These are phyloP conservation scores for Pseudocercospora pini-densiflorae DNA, from an alignment of 2,329 filamentous ascomycete genomes.

Conservation along the genomic window DNA sequence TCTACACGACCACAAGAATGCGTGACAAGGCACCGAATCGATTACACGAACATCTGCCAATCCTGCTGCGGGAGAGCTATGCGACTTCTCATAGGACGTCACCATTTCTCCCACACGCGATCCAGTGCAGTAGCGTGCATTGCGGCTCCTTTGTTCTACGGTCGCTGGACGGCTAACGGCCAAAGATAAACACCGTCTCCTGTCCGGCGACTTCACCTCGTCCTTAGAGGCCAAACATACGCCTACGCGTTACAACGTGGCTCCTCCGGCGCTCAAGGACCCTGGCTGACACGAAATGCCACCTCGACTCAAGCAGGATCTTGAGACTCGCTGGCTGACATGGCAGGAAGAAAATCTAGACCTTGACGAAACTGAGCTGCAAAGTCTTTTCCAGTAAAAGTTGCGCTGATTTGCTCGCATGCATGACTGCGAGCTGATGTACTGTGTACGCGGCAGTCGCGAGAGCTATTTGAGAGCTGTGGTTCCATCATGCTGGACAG, in stretches of 20 bases:
- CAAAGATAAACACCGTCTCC: constrained; percentile 1
- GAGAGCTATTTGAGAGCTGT: neutral
- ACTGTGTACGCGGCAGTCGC: neutral
- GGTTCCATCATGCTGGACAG: neutral
- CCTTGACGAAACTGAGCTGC: neutral
- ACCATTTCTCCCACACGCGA: neutral
- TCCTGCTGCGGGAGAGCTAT: neutral
- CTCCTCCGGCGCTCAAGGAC: neutral
- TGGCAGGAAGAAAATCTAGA: neutral
- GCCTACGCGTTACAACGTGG: constrained; percentile 3
- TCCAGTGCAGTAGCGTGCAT: neutral
- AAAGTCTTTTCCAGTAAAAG: neutral
- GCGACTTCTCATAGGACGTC: neutral
- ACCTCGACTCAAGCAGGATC: neutral
- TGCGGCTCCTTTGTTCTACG: neutral
- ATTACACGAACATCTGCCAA: neutral
- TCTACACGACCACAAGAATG: neutral
- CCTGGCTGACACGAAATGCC: neutral
- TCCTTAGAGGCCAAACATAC: neutral
- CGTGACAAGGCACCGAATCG: neutral
- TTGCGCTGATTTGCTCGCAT: neutral
- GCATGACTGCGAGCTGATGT: neutral
- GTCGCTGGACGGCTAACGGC: neutral
- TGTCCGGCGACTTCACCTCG: neutral
- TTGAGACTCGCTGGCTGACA: neutral